These are phyloP conservation scores for Pachysandra terminalis DNA, from an alignment of 164 flowering plant species.

Conservation along the genomic window DNA sequence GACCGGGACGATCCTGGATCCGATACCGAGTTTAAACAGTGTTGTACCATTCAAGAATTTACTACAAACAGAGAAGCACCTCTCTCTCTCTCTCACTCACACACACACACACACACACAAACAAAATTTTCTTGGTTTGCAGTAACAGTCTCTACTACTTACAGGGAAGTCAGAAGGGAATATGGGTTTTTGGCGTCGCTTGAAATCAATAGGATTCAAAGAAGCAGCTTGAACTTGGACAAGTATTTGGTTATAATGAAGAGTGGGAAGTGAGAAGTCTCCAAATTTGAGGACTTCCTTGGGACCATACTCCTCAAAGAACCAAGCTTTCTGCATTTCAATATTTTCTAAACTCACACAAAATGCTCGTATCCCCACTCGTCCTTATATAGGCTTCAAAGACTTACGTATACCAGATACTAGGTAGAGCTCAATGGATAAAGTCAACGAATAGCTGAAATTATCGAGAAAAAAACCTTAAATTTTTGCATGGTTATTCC, in stretches of 20 bases:
- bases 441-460: too few species aligned
- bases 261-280: slow-evolving; percentile 31
- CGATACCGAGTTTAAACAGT: too few species aligned
- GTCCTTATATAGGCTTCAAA: not conserved
- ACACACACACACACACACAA: too few species aligned
- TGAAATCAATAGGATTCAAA: slow-evolving; percentile 44
- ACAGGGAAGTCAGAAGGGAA: slow-evolving; percentile 35
- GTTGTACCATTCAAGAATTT: too few species aligned
- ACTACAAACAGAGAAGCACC: not conserved
- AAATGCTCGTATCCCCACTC: not conserved
- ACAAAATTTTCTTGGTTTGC: too few species aligned
- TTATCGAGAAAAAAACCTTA: too few species aligned
- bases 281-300: slow-evolving; percentile 38
- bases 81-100: not conserved
- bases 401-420: too few species aligned
- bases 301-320: slow-evolving; percentile 39
- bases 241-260: slow-evolving; percentile 28
- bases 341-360: not conserved
- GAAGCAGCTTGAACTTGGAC: slow-evolving; percentile 41
- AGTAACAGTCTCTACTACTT: slow-evolving; percentile 12
- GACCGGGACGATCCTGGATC: too few species aligned
- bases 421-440: too few species aligned
- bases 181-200: slow-evolving; percentile 32
- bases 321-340: slow-evolving; percentile 40
- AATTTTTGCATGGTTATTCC: too few species aligned